These are phyloP conservation scores for Globisporangium nagaii DNA, from an alignment of 352 stramenopile genomes.

Conservation along the genomic window DNA sequence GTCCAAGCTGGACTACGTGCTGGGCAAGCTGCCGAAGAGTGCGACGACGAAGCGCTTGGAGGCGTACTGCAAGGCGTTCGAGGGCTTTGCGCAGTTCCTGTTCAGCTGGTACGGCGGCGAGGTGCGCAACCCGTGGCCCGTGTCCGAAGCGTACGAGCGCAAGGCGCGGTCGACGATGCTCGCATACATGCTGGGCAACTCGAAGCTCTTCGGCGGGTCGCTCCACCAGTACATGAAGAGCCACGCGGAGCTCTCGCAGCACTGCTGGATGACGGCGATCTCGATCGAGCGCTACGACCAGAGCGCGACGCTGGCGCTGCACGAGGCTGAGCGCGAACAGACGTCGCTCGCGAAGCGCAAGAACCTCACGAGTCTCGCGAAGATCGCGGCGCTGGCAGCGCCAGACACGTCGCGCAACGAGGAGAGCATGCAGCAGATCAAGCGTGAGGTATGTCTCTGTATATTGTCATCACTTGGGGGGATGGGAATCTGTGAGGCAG, in stretches of 20 bases:
- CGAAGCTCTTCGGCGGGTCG: constrained; percentile 45
- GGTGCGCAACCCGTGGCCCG: constrained; percentile 59
- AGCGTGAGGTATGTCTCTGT: constrained; percentile 44
- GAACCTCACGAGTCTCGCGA: constrained; percentile 73
- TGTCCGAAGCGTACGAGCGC: constrained; percentile 13
- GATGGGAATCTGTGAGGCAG: not conserved
- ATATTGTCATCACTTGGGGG: not conserved
- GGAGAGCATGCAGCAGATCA: constrained; percentile 39
- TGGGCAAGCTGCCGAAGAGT: constrained; percentile 53
- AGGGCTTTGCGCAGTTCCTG: constrained; percentile 59
- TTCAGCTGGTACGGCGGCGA: constrained; percentile 78
- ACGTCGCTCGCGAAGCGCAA: constrained; percentile 56
- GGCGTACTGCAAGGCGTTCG: constrained; percentile 49
- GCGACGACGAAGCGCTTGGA: constrained; percentile 53
- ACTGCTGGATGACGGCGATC: constrained; percentile 64
- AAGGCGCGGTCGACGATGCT: constrained; percentile 33
- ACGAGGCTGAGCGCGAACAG: constrained; percentile 46
- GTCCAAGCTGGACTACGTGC: constrained; percentile 58
- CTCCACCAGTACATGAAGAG: constrained; percentile 63
- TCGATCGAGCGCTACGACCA: constrained; percentile 62
- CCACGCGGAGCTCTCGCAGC: constrained; percentile 46
- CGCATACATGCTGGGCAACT: constrained; percentile 59
- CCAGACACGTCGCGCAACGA: constrained; percentile 28
- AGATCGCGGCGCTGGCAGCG: constrained; percentile 67
- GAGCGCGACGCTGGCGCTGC: constrained; percentile 42